These are phyloP conservation scores for Eucalyptus victrix DNA, from an alignment of 345 rosid species.

Conservation along the genomic window DNA sequence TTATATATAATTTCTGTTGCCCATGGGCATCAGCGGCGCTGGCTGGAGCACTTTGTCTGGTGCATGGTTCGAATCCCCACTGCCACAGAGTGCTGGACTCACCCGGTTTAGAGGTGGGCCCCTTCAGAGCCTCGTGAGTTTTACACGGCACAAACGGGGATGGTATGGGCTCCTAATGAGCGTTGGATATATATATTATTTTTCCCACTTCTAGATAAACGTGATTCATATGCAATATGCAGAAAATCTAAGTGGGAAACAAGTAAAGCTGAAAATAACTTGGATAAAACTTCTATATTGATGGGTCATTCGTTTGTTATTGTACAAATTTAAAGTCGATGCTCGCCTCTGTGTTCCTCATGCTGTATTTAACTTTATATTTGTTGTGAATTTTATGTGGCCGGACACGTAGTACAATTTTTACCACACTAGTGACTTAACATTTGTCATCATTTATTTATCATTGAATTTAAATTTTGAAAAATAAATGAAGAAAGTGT, in stretches of 20 bases:
- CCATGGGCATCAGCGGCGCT: neutral
- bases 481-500: too few relatives aligned
- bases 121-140: neutral
- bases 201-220: neutral
- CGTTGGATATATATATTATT: neutral
- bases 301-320: neutral
- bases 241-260: neutral
- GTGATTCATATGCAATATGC: neutral
- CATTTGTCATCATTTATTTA: neutral
- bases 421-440: neutral
- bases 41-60: neutral
- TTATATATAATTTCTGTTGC: neutral
- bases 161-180: neutral
- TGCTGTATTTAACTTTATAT: neutral
- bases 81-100: neutral
- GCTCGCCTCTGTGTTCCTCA: neutral
- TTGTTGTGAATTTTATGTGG: neutral
- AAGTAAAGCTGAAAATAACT: neutral
- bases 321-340: neutral
- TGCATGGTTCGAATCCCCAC: neutral
- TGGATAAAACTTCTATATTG: neutral
- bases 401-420: neutral
- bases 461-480: neutral
- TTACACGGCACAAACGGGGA: neutral
- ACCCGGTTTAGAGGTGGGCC: neutral